These are phyloP conservation scores for Blastomyces gilchristii DNA, from an alignment of 2,329 filamentous ascomycete species.

Conservation along the genomic window DNA sequence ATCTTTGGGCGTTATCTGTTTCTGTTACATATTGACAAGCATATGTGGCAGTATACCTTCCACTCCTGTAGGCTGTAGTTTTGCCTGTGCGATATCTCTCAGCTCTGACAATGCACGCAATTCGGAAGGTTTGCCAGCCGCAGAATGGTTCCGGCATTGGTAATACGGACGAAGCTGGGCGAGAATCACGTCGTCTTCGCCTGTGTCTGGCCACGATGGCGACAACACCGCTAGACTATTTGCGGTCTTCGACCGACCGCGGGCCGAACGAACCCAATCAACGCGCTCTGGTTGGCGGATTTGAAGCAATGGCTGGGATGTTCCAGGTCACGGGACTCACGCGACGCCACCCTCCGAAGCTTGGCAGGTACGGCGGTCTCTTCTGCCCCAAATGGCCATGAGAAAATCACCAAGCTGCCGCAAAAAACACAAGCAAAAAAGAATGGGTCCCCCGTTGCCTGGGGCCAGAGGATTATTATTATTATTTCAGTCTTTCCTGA, in stretches of 20 bases:
- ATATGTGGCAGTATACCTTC: background rate
- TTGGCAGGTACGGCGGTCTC: background rate
- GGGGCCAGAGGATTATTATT: background rate
- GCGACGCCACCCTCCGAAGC: background rate
- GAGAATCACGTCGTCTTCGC: background rate
- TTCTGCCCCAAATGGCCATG: background rate
- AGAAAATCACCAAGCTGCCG: background rate
- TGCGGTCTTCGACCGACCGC: constrained; percentile 26
- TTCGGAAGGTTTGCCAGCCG: too few species aligned
- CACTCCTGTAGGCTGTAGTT: background rate
- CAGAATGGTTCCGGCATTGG: too few species aligned
- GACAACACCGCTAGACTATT: constrained; percentile 16
- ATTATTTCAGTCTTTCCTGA: background rate
- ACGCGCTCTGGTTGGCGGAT: constrained; percentile 23
- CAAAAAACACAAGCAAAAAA: background rate
- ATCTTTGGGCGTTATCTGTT: background rate
- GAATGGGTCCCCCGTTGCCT: background rate
- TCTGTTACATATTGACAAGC: background rate
- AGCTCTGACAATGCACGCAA: background rate
- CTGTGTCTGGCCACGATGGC: background rate
- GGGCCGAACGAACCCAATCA: constrained; percentile 21
- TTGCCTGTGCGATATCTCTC: too few species aligned
- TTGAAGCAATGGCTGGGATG: background rate
- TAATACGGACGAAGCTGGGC: background rate
- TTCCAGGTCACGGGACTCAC: background rate